These are phyloP conservation scores for Pythium brachiatum DNA, from an alignment of 352 stramenopile species.

Conservation along the genomic window DNA sequence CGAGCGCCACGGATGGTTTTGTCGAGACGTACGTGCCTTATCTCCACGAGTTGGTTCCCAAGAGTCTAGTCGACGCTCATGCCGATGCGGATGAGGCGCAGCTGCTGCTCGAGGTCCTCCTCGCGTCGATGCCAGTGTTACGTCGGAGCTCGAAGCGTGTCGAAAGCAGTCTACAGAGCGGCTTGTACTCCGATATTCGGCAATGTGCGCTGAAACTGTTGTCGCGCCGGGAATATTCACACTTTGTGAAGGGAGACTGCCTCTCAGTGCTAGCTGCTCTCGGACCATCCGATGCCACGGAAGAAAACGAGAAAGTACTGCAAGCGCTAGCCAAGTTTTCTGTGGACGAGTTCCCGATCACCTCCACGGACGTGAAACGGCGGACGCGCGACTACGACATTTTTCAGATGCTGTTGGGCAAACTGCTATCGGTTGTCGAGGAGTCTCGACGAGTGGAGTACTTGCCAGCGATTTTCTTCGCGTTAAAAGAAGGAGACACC, in stretches of 20 bases:
- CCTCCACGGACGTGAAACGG: conserved; percentile 59
- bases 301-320: conserved; percentile 23
- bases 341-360: conserved; percentile 73
- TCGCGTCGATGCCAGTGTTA: conserved; percentile 43
- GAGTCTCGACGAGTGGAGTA: conserved; percentile 43
- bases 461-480: conserved; percentile 52
- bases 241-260: conserved; percentile 60
- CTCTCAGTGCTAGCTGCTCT: conserved; percentile 44
- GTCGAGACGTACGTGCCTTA: conserved; percentile 38
- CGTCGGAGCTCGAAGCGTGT: conserved; percentile 34
- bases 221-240: conserved; percentile 34
- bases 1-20: conserved; percentile 47
- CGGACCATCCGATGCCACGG: conserved; percentile 12
- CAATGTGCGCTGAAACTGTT: conserved; percentile 36
- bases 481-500: conserved; percentile 53
- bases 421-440: conserved; percentile 56
- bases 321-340: conserved; percentile 48
- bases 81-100: conserved; percentile 35
- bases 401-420: conserved; percentile 49
- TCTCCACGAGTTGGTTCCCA: conserved; percentile 39
- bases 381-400: conserved; percentile 68
- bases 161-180: conserved; percentile 25
- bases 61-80: conserved; percentile 21
- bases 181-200: conserved; percentile 42
- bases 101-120: conserved; percentile 42